Conservation (phyloP, 106 monocot genomes). For the Xerophyta viscosa region DNA sequence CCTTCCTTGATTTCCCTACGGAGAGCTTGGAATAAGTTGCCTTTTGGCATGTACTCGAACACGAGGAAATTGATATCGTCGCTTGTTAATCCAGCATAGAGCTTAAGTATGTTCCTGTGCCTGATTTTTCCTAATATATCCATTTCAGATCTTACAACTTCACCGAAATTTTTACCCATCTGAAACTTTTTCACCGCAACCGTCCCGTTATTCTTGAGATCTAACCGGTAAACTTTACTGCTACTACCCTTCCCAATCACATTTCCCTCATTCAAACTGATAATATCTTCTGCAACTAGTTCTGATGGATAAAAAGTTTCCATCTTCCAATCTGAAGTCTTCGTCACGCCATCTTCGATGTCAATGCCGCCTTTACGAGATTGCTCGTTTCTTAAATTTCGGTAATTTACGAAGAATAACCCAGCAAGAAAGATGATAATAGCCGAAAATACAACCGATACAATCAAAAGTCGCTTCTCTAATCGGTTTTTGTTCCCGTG, state of each 20-base stretch:
- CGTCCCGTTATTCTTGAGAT: not conserved
- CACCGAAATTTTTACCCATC: not conserved
- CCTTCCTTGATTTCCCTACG: slow-evolving; percentile 23
- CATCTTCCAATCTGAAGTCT: not conserved
- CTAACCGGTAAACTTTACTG: slow-evolving; percentile 3
- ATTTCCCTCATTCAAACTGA: not conserved
- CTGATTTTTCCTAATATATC: slow-evolving; percentile 2
- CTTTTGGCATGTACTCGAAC: slow-evolving; percentile 45
- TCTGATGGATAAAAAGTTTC: not conserved
- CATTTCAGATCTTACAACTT: not conserved
- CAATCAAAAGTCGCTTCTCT: slow-evolving; percentile 6
- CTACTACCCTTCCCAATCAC: slow-evolving; percentile 2
- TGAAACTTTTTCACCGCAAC: slow-evolving; percentile 9
- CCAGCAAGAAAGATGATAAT: not conserved
- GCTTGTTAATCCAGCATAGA: not conserved
- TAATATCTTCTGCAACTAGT: not conserved
- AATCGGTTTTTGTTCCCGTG: slow-evolving; percentile 12
- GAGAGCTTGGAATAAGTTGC: slow-evolving; percentile 61
- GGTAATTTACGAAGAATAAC: not conserved
- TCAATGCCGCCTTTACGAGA: not conserved
- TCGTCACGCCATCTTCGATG: not conserved
- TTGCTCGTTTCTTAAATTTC: not conserved
- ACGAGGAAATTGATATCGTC: not conserved
- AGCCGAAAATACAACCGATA: not conserved
- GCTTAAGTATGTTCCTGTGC: slow-evolving; percentile 6